Conservation (phyloP, 2,329 filamentous ascomycete species). For the Sphaerulina vaccinii region DNA sequence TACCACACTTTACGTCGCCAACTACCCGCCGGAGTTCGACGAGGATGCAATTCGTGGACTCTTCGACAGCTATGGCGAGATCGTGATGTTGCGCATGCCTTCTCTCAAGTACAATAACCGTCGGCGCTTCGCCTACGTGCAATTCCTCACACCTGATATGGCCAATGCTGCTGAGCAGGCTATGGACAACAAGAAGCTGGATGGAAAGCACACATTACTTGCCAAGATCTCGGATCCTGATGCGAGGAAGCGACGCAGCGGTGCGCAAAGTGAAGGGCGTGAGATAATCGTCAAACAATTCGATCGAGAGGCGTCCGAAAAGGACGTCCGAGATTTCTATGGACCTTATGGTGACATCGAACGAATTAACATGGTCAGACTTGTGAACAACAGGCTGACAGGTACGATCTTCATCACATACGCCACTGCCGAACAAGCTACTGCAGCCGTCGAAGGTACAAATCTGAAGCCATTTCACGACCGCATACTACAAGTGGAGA, state of each 20-base stretch:
- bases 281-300: conserved; percentile 87
- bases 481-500: conserved; percentile 38
- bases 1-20: conserved; percentile 84
- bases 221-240: conserved; percentile 82
- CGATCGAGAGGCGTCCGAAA: conserved; percentile 68
- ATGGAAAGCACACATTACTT: conserved; percentile 66
- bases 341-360: conserved; percentile 73
- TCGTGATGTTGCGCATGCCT: conserved; percentile 83
- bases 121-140: conserved; percentile 92
- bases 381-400: conserved; percentile 65
- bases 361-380: conserved; percentile 68
- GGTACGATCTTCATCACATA: conserved; percentile 83
- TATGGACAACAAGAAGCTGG: conserved; percentile 69
- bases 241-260: conserved; percentile 73
- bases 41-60: conserved; percentile 66
- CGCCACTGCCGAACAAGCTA: conserved; percentile 51
- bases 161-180: conserved; percentile 67
- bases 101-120: conserved; percentile 86
- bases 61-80: conserved; percentile 72
- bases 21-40: conserved; percentile 78
- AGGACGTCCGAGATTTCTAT: conserved; percentile 70
- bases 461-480: conserved; percentile 37
- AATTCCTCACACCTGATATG: conserved; percentile 70
- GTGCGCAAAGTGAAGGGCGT: conserved; percentile 79
- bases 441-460: conserved; percentile 34